A percentile compares a stretch with the other conserved stretches of the same genome.
These are phyloP conservation scores for Mycena belliarum DNA, from an alignment of 768 basidiomycete genomes.

Conservation along the genomic window DNA sequence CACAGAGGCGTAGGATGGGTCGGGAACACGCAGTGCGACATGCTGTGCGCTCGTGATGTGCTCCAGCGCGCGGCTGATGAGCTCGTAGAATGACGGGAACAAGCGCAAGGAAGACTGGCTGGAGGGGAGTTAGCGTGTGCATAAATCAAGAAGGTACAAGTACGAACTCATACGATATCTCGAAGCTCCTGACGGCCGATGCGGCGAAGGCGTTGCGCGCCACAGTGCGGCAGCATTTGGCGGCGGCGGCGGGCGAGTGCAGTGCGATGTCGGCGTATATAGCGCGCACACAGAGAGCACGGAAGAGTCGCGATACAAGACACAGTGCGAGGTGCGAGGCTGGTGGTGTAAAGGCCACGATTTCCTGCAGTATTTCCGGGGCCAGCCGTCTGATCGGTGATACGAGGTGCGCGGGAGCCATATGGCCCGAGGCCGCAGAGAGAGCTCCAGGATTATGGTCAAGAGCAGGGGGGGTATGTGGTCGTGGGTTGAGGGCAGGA, in stretches of 20 bases:
- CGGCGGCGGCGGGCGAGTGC: constrained; percentile 28
- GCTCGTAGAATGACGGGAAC: constrained; percentile 32
- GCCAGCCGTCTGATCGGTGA: constrained; percentile 30
- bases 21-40: constrained; percentile 34
- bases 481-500: constrained; percentile 7
- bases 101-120: constrained; percentile 21
- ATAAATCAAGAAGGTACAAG: neutral
- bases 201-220: constrained; percentile 28
- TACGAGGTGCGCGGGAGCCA: constrained; percentile 1
- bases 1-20: constrained; percentile 29
- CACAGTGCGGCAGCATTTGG: constrained; percentile 37
- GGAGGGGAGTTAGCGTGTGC: neutral
- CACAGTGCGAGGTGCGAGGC: constrained; percentile 33
- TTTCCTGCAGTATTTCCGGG: constrained; percentile 36
- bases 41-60: constrained; percentile 30
- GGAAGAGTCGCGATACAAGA: constrained; percentile 35
- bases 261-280: constrained; percentile 37
- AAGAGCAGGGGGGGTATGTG: neutral
- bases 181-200: constrained; percentile 31
- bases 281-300: constrained; percentile 32
- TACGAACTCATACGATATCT: constrained; percentile 37
- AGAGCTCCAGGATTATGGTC: constrained; percentile 7
- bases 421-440: constrained; percentile 11
- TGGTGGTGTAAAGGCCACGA: constrained; percentile 31
- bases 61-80: constrained; percentile 31